Evolutionary conservation across 805 yeast species (phyloP), one percentile per base, ranked within the genome.

Genomic region (Candida coleopterorum): DNA sequence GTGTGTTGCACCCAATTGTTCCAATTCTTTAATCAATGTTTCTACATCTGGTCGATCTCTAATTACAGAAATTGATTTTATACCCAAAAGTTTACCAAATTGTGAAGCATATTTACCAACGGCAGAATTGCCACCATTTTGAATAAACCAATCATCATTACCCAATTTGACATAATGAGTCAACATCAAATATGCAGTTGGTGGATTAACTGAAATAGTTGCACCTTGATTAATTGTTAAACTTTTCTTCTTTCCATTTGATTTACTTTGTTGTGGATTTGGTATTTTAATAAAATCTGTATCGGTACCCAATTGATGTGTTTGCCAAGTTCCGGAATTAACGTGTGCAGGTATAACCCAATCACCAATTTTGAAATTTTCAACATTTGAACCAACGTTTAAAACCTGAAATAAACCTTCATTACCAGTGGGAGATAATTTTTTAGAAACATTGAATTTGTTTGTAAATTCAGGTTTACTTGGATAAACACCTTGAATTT

Each of bases 91-190:
- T 45, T 77, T 76, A 21, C 85, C 96, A 37, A 93, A 75, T 60
- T 93, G 99, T 33, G 87, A 73, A 6, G 95, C 97, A 48, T 84
- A 80, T 48, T 87, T 79, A 5, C 96, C 96, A 9, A 93, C 99
- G 20, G 93, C 95, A 6, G 96, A 86, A 47, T 87, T 93, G 24
- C 96, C 97, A 22, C 96, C 98, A 52, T 90, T 93, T 63, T 93
- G 97, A 43, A 93, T 79, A 44, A 93, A 76, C 95, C 96, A 93
- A 57, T 89, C 89, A 38, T 58, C 58, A 14, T 86, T 86, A 40
- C 67, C 58, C 50, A 83, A 61, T 38, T 75, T 68, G 35, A 64
- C 75, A 56, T 77, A 84, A 58, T 81, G 74, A 12, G 82, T 77
- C 43, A 90, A 79, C 85, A 93, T 75, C 59, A 86, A 85, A 51